These are phyloP conservation scores for Lodderomyces pseudojiufengensis DNA, from an alignment of 1,139 yeast genomes.

Conservation along the genomic window DNA sequence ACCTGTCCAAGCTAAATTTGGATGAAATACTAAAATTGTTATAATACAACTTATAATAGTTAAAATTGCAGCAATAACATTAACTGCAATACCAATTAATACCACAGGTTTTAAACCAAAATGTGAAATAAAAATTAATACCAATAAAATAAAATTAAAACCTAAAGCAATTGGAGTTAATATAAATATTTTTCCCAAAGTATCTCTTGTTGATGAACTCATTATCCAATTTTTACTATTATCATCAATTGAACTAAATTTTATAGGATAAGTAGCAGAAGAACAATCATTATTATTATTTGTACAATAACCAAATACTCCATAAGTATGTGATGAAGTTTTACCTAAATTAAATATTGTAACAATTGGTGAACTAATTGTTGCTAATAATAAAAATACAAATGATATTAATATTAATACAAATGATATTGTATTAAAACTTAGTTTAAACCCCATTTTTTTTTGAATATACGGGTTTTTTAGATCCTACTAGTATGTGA, in stretches of 20 bases:
- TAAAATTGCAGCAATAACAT: slow-evolving; percentile 46
- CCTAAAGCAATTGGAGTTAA: slow-evolving; percentile 84
- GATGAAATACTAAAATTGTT: slow-evolving; percentile 55
- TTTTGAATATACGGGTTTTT: too few relatives aligned
- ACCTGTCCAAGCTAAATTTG: slow-evolving; percentile 62
- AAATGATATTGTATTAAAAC: slow-evolving; percentile 31
- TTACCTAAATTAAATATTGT: slow-evolving; percentile 34
- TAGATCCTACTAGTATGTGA: too few relatives aligned
- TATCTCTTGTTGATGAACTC: slow-evolving; percentile 45
- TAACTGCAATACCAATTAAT: slow-evolving; percentile 26
- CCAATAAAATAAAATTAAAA: slow-evolving; percentile 47
- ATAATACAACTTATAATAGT: slow-evolving; percentile 53
- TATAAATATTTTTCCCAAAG: slow-evolving; percentile 67
- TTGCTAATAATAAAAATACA: slow-evolving; percentile 49
- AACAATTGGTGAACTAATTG: slow-evolving; percentile 48
- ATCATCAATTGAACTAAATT: slow-evolving; percentile 18
- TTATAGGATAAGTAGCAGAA: slow-evolving; percentile 33
- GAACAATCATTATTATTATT: slow-evolving; percentile 44
- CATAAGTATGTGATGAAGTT: slow-evolving; percentile 56
- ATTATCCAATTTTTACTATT: slow-evolving; percentile 25
- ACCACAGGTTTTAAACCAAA: slow-evolving; percentile 18
- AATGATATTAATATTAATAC: slow-evolving; percentile 36
- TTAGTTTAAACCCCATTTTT: slow-evolving; percentile 12
- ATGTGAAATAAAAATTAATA: slow-evolving; percentile 37
- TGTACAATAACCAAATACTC: slow-evolving; percentile 81